These are phyloP conservation scores for Volvariella volvacea DNA, from an alignment of 1,284 basidiomycete genomes.

Conservation along the genomic window DNA sequence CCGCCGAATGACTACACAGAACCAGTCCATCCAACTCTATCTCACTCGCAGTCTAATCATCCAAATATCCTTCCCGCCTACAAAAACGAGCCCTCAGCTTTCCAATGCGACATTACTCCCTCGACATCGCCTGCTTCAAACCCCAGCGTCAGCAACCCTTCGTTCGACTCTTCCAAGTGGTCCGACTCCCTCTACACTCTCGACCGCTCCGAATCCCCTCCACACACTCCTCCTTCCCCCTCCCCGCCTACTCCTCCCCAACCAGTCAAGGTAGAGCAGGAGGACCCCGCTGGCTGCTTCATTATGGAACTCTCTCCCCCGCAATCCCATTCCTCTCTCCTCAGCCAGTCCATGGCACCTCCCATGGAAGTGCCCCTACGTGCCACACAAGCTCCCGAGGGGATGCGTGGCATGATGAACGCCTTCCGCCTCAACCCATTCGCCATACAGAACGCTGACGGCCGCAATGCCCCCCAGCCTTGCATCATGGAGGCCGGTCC, in stretches of 20 bases:
- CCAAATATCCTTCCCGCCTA: constrained; percentile 4
- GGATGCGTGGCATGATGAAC: constrained; percentile 69
- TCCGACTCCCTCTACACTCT: constrained; percentile 4
- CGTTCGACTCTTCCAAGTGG: constrained; percentile 2
- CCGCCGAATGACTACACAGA: too few species aligned
- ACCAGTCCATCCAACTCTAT: not conserved
- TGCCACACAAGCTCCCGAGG: constrained; percentile 58
- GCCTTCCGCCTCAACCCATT: constrained; percentile 73
- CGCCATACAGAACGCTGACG: constrained; percentile 51
- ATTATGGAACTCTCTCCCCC: constrained; percentile 30
- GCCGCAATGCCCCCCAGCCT: constrained; percentile 19
- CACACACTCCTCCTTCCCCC: constrained; percentile 10
- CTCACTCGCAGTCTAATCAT: constrained; percentile 3
- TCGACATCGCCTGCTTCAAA: constrained; percentile 12
- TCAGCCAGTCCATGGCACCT: constrained; percentile 33
- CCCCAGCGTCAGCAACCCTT: constrained; percentile 5
- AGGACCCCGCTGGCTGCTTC: constrained; percentile 28
- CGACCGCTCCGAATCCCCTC: not conserved
- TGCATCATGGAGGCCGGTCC: constrained; percentile 40
- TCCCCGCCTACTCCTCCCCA: constrained; percentile 8
- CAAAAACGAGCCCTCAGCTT: constrained; percentile 5
- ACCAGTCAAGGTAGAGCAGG: constrained; percentile 26
- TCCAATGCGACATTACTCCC: constrained; percentile 3
- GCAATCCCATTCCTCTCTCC: constrained; percentile 10
- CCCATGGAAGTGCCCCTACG: constrained; percentile 67